Conservation (phyloP, 2,329 filamentous ascomycete species). For the Clonostachys sp. region DNA sequence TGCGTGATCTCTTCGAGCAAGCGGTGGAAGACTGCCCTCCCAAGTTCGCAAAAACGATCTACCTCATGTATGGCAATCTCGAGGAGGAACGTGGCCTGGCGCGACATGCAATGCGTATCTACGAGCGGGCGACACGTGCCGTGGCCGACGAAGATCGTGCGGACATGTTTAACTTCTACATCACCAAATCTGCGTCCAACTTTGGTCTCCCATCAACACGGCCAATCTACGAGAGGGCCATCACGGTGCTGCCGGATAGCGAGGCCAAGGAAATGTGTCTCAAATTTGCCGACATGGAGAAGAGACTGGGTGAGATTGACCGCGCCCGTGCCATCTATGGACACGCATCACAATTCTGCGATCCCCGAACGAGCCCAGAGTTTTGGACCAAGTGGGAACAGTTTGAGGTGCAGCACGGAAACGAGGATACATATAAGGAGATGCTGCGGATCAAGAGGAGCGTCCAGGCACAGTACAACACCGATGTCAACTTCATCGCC, state of each 20-base stretch:
- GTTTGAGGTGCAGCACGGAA: slow-evolving; percentile 96
- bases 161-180: slow-evolving; percentile 99
- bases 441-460: slow-evolving; percentile 97
- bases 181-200: slow-evolving; percentile 96
- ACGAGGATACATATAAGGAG: slow-evolving; percentile 99
- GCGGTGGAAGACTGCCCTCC: slow-evolving; percentile 91
- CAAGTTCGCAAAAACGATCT: slow-evolving; percentile 92
- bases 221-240: slow-evolving; percentile 93
- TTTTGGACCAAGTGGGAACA: slow-evolving; percentile 98
- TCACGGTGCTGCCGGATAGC: slow-evolving; percentile 84
- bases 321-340: slow-evolving; percentile 93
- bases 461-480: slow-evolving; percentile 97
- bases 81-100: slow-evolving; percentile 95
- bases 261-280: slow-evolving; percentile 98
- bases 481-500: slow-evolving; percentile 97
- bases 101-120: slow-evolving; percentile 97
- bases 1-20: slow-evolving; percentile 95
- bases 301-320: slow-evolving; percentile 87
- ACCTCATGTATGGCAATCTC: slow-evolving; percentile 96
- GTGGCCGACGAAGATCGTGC: slow-evolving; percentile 92
- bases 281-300: slow-evolving; percentile 97
- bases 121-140: slow-evolving; percentile 91
- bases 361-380: slow-evolving; percentile 80
- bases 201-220: slow-evolving; percentile 93
- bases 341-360: slow-evolving; percentile 95